These are phyloP conservation scores for Cyclotella sp. DNA, from an alignment of 108 stramenopile genomes.

Conservation along the genomic window DNA sequence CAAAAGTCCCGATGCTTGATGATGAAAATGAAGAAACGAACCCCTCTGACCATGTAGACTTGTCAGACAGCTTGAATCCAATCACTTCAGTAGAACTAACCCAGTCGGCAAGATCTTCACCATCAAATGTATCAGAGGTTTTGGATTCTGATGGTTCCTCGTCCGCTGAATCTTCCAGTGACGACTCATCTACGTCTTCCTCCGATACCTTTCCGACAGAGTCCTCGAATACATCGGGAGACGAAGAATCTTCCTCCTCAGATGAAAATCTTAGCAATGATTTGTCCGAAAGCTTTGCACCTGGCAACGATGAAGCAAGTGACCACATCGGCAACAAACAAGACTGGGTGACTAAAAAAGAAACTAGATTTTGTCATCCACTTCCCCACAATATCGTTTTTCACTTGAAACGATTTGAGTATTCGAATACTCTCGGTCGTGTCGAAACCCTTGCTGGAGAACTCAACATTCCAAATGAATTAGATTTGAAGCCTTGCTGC, in stretches of 20 bases:
- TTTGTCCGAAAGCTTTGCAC: neutral
- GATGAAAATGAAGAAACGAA: conserved; percentile 16
- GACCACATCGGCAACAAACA: neutral
- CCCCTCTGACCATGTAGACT: neutral
- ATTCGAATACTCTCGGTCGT: conserved; percentile 24
- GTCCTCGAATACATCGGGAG: conserved; percentile 9
- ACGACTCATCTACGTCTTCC: conserved; percentile 21
- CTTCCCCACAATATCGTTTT: conserved; percentile 46
- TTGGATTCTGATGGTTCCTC: conserved; percentile 10
- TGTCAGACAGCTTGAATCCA: neutral
- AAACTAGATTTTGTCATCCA: conserved; percentile 45
- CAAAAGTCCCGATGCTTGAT: neutral
- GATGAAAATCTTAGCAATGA: conserved; percentile 14
- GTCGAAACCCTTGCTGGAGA: conserved; percentile 27
- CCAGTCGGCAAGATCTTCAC: neutral
- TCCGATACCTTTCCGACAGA: neutral
- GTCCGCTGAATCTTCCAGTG: conserved; percentile 19
- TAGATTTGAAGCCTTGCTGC: conserved; percentile 39
- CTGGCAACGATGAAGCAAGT: neutral
- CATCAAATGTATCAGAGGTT: neutral
- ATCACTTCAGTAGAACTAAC: neutral
- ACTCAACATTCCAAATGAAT: conserved; percentile 31
- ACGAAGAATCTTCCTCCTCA: conserved; percentile 18
- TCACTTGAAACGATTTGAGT: conserved; percentile 49
- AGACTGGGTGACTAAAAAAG: conserved; percentile 51